Evolutionary conservation across 73 alveolate genomes (phyloP), one percentile per base, ranked within the genome.

Genomic region (Paramecium sexaurelia): DNA sequence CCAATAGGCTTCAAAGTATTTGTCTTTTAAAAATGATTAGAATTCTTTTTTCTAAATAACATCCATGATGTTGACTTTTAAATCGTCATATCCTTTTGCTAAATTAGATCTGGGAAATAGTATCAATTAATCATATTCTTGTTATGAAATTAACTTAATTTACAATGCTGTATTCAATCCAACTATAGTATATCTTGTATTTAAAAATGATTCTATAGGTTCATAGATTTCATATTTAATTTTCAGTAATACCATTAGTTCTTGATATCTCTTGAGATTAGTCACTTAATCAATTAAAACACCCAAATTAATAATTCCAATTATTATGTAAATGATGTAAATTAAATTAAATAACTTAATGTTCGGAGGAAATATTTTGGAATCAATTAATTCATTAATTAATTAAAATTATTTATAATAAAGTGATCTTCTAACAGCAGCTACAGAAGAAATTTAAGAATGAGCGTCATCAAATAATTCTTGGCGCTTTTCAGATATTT

Each of bases 141-240:
- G 13, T 68, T 26, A 22, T 8, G 45, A 0, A 8, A 68, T 68
- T 8, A 68, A 6, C 39, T 68, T 29, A 26, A 7, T 27, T 26
- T 4, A 17, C 8, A 68, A 33, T 68, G 39, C 33, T 68, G 56
- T 29, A 27, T 32, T 68, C 13, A 26, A 27, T 27, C 85, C 51
- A 68, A 68, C 85, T 24, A 68, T 32, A 5, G 85, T 68, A 33
- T 68, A 68, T 68, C 85, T 68, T 29, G 85, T 68, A 68, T 26
- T 33, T 29, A 68, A 33, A 27, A 68, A 68, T 26, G 55, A 29
- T 17, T 68, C 85, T 9, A 68, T 26, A 6, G 85, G 85, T 68
- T 68, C 85, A 33, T 22, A 27, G 10, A 68, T 32, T 27, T 68
- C 85, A 13, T 32, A 29, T 68, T 32, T 68, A 2, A 68, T 68